Conservation (phyloP, 768 basidiomycete species). For the Dioszegia aurantiaca region DNA sequence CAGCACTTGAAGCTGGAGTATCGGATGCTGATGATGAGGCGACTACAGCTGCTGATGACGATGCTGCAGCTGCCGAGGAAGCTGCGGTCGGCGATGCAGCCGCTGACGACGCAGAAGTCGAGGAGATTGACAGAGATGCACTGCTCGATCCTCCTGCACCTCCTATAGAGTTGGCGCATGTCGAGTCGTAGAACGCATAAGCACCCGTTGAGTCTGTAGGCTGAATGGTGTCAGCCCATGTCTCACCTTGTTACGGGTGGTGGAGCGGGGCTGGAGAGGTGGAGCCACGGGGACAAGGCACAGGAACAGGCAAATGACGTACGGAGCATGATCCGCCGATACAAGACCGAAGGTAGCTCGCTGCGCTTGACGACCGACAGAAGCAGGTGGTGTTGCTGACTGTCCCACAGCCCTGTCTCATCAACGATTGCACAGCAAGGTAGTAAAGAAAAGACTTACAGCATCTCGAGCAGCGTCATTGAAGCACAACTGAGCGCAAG, state of each 20-base stretch:
- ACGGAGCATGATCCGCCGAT: slow-evolving; percentile 15
- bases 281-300: neutral
- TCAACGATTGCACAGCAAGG: neutral
- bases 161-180: slow-evolving; percentile 11
- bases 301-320: neutral
- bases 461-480: slow-evolving; percentile 5
- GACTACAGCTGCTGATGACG: slow-evolving; percentile 3
- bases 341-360: slow-evolving; percentile 13
- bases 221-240: neutral
- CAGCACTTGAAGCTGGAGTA: neutral
- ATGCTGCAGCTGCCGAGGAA: slow-evolving; percentile 1
- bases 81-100: neutral
- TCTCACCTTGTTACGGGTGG: too few relatives aligned
- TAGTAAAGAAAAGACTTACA: slow-evolving; percentile 3
- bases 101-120: slow-evolving; percentile 5
- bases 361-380: slow-evolving; percentile 6
- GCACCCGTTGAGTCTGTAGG: slow-evolving; percentile 11
- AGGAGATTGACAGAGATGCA: neutral
- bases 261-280: neutral
- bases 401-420: slow-evolving; percentile 8
- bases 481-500: slow-evolving; percentile 10
- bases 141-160: neutral
- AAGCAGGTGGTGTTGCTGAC: slow-evolving; percentile 14
- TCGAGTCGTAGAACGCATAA: slow-evolving; percentile 5
- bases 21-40: neutral